Evolutionary conservation across 2,329 filamentous ascomycete genomes (phyloP), one percentile per base, ranked within the genome.

Genomic region (Botryotinia calthae): DNA sequence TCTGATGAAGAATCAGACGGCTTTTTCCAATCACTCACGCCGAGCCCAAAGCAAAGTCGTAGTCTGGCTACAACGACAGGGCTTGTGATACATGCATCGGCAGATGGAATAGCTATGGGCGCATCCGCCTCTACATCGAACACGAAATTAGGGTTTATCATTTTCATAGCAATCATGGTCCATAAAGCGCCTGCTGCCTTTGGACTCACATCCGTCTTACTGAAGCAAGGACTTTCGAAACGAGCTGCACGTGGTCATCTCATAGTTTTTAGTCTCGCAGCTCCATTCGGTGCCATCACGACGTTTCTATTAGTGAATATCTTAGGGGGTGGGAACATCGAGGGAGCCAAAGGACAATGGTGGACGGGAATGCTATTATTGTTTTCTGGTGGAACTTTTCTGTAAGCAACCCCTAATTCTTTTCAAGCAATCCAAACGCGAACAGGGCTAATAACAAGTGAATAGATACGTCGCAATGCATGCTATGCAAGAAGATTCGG

Each of bases 181-280:
- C 96, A 99, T 83, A 99, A 98, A 84, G 95, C 94, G 1, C 95
- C 95, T 0, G 96, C 96, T 1, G 95, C 96, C 0, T 99, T 99
- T 83, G 96, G 96, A 0, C 84, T 99, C 65, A 98, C 95, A 0
- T 95, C 94, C 1, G 89, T 98, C 2, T 84, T 99, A 64, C 85
- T 99, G 64, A 97, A 95, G 81, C 94, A 98, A 80, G 96, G 96
- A 0, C 85, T 98, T 0, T 94, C 93, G 20, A 98, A 97, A 82
- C 90, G 95, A 61, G 91, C 90, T 16, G 93, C 94, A 0, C 87
- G 95, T 73, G 91, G 91, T 0, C 96, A 98, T 82, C 85, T 99
- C 44, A 88, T 97, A 71, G 87, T 98, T 31, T 99, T 99, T 82
- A 97, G 94, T 79, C 84, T 98, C 71, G 95, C 96, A 0, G 95